phyloP scores from a whole-genome alignment of 345 rosid species.

The Melaleuca alternifolia region DNA sequence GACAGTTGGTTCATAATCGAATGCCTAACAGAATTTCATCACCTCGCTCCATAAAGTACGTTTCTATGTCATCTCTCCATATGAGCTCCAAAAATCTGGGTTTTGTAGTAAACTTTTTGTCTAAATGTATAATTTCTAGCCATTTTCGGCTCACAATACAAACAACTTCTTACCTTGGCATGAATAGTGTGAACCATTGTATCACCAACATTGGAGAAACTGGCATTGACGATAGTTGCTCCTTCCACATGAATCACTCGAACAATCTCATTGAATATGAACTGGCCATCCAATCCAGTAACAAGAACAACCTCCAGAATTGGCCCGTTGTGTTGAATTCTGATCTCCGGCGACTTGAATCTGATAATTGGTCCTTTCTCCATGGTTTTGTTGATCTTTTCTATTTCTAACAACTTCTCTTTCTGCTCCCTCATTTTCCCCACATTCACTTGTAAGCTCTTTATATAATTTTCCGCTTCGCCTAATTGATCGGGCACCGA shows the following conservation, averaged over 20 bases:
- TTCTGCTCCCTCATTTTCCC: slow-evolving; percentile 47
- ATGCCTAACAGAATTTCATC: neutral
- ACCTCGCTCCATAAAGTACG: neutral
- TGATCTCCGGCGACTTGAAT: neutral
- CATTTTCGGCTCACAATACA: neutral
- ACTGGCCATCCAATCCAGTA: slow-evolving; percentile 21
- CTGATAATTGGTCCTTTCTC: neutral
- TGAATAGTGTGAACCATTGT: slow-evolving; percentile 20
- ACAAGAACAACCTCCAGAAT: slow-evolving; percentile 19
- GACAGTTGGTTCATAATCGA: neutral
- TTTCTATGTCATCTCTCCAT: neutral
- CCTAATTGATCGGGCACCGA: slow-evolving; percentile 48
- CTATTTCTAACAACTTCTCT: slow-evolving; percentile 10
- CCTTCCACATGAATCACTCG: slow-evolving; percentile 31
- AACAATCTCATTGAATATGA: slow-evolving; percentile 19
- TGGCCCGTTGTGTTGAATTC: neutral
- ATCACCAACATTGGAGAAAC: slow-evolving; percentile 10
- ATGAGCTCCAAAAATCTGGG: neutral
- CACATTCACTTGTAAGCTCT: slow-evolving; percentile 36
- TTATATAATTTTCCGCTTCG: slow-evolving; percentile 47
- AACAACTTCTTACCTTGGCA: slow-evolving; percentile 22
- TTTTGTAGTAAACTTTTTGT: neutral
- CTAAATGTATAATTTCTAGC: neutral
- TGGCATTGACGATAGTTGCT: slow-evolving; percentile 27
- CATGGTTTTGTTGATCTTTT: neutral